Base-by-base conservation (phyloP, 2,329 filamentous ascomycete genomes). In the Exophiala spinifera region DNA sequence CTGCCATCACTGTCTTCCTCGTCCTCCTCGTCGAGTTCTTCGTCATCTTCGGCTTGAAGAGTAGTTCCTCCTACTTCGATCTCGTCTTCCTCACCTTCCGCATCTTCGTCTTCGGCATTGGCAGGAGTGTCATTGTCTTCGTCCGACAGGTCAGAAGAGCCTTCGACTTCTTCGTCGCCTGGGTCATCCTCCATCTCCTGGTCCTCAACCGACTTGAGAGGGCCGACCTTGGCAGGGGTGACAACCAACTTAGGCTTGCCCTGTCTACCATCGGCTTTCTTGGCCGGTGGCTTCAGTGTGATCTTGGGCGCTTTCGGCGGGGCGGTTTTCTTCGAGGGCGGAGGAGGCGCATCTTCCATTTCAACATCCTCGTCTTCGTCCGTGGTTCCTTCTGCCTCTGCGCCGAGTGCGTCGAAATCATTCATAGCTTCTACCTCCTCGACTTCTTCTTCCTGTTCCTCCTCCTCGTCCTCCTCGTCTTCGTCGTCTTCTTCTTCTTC, bases 91-190 rank as follows among this genome's bases (percentile, higher is more conserved):
- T 68, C 64, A 45, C 70, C 70, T 44, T 72, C 69, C 15, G 72
- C 76, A 45, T 76, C 74, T 34, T 79, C 78, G 20, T 78, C 76
- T 14, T 56, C 43, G 23, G 51, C 21, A 23, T 59, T 55, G 23
- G 25, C 43, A 4, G 44, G 49, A 14, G 72, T 71, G 36, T 76
- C 74, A 19, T 72, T 75, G 15, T 74, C 74, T 8, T 73, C 74
- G 44, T 76, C 74, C 10, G 74, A 73, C 4, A 73, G 66, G 15
- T 76, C 74, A 10, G 74, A 77, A 2, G 75, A 66, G 15, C 70
- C 66, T 36, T 76, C 74, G 40, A 81, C 79, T 10, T 79, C 78
- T 33, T 78, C 77, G 45, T 79, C 79, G 42, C 80, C 79, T 23
- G 75, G 72, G 17, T 73, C 71, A 40, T 74, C 59, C 34, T 75